Base-by-base conservation (phyloP, 306 rosid genomes). In the Calophaca sinica region DNA sequence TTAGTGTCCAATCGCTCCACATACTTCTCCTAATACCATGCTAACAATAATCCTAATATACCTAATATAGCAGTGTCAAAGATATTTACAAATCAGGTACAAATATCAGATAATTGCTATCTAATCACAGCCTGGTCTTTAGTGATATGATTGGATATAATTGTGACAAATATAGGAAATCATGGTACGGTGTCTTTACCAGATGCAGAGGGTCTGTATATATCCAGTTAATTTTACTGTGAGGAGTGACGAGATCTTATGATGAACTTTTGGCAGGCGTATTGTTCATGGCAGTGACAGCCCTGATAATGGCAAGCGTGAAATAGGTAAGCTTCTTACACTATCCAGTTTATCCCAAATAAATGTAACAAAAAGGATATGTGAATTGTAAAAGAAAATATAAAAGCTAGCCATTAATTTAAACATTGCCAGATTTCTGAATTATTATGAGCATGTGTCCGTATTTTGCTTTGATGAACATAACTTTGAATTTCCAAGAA, bases 261-360 rank as follows among this genome's bases (percentile, higher is more conserved):
- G n/a, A n/a, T n/a, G 76, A 86, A 64, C 45, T 81, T 52, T 57
- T 84, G 74, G 81, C 92, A 96, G 98, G 91, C 92, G 92, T 73
- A 79, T 96, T 72, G 82, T 96, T 70, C 98, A 92, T 88, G 99
- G 98, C 62, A 96, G 99, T 54, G 99, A 96, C 84, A 96, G 99
- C 84, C 98, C 98, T 14, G 99, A 96, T 53, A 96, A 93, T 66
- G 98, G 99, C 62, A 77, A 90, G 87, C 98, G 97, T 36, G 98
- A 96, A 86, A 72, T 90, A 60, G 97, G 99, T 92, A 76, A 44
- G 64, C 81, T 55, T 59, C 38, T 11, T 57, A 33, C 12, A 32
- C 12, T 51, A 36, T 81, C 54, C 31, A 53, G 7, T 69, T 63
- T 58, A 71, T 50, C 15, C 49, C 51, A 6, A 60, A 44, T 66